Percentiles rank a stretch among this genome's conserved stretches.
Evolutionary conservation across 768 basidiomycete genomes (phyloP).

Genomic region (Lentinula raphanica): DNA sequence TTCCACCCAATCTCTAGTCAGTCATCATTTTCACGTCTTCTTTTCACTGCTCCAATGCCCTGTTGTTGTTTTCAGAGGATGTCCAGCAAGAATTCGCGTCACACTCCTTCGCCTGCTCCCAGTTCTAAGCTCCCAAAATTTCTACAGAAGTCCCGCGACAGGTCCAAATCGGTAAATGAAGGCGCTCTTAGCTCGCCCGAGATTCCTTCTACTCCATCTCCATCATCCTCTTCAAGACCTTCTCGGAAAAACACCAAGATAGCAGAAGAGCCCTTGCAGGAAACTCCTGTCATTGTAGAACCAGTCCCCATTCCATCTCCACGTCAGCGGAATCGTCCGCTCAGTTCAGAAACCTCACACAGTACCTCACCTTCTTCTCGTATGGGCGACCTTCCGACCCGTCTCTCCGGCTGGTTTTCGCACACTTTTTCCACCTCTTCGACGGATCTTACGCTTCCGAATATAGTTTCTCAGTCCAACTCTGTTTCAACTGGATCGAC

Average conservation of each 20-base stretch:
- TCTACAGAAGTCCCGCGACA: constrained; percentile 59
- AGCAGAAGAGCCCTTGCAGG: constrained; percentile 27
- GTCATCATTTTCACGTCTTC: neutral
- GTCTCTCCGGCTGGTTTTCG: constrained; percentile 77
- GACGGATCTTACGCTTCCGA: constrained; percentile 65
- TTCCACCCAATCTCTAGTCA: neutral
- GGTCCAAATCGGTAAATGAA: constrained; percentile 49
- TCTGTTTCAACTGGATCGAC: constrained; percentile 11
- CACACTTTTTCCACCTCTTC: constrained; percentile 72
- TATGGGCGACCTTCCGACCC: constrained; percentile 65
- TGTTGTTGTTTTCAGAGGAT: constrained; percentile 21
- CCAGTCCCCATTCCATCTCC: constrained; percentile 43
- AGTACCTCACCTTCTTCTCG: constrained; percentile 42
- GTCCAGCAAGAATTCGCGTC: constrained; percentile 43
- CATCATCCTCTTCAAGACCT: constrained; percentile 22
- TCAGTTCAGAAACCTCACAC: constrained; percentile 40
- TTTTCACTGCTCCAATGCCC: neutral
- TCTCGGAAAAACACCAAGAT: constrained; percentile 31
- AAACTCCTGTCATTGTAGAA: constrained; percentile 65
- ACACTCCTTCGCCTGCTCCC: constrained; percentile 35
- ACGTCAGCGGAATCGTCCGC: constrained; percentile 44
- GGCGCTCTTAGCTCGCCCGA: constrained; percentile 35
- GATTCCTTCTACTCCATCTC: constrained; percentile 23
- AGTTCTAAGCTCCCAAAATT: constrained; percentile 62
- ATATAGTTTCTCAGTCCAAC: constrained; percentile 39